Conservation (phyloP, 1,284 basidiomycete species). For the Tilletia setariae region DNA sequence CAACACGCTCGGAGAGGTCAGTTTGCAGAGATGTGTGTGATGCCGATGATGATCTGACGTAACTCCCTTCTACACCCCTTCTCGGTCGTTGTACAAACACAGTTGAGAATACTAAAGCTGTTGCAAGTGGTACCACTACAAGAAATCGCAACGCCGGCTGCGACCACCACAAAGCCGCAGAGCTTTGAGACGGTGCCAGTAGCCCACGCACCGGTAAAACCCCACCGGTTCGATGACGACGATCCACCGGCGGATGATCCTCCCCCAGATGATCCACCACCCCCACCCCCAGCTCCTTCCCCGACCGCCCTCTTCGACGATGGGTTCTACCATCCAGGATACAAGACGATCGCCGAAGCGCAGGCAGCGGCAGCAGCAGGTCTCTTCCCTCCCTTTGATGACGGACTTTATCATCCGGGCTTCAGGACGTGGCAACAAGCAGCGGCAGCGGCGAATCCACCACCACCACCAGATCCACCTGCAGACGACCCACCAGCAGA, state of each 20-base stretch:
- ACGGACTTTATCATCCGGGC: slow-evolving; percentile 6
- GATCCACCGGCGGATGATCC: slow-evolving; percentile 2
- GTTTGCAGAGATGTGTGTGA: no score
- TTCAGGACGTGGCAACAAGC: background rate
- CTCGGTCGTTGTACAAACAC: no score
- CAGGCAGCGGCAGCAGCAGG: slow-evolving; percentile 7
- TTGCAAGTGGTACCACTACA: no score
- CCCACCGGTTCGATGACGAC: slow-evolving; percentile 4
- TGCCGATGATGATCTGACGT: no score
- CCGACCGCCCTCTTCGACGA: background rate
- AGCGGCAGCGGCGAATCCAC: background rate
- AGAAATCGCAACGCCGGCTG: no score
- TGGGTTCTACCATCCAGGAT: slow-evolving; percentile 3
- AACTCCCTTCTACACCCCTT: no score
- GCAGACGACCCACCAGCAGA: slow-evolving; percentile 2
- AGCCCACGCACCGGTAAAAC: background rate
- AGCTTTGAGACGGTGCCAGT: background rate
- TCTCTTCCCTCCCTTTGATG: slow-evolving; percentile 3
- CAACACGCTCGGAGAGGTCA: no score
- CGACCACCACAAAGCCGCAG: no score
- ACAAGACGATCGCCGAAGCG: slow-evolving; percentile 10
- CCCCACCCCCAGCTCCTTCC: background rate
- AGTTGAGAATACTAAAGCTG: no score
- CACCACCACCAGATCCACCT: slow-evolving; percentile 8
- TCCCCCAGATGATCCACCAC: background rate